Percentiles rank a stretch among this genome's conserved stretches.
Evolutionary conservation across 306 rosid genomes (phyloP).

Genomic region (Benincasa hispida): DNA sequence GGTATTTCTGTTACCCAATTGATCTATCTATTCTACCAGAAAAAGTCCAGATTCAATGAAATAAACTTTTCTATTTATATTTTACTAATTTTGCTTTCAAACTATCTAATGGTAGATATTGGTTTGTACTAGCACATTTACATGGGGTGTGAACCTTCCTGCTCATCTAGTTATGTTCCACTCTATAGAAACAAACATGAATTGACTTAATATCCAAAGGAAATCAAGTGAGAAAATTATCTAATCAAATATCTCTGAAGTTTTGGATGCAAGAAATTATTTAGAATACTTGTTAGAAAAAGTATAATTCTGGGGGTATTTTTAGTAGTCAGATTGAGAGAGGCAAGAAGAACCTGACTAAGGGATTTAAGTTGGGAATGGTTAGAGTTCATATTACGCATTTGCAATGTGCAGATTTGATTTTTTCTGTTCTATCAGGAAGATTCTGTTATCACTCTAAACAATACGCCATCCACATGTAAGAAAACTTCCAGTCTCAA

Average conservation of each 20-base stretch:
- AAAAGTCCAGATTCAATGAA: background rate
- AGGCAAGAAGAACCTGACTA: background rate
- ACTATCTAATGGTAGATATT: background rate
- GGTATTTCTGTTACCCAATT: constrained; percentile 37
- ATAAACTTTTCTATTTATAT: background rate
- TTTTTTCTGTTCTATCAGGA: background rate
- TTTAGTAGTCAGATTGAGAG: background rate
- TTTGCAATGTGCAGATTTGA: background rate
- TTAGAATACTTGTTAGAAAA: background rate
- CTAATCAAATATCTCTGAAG: background rate
- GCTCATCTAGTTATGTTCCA: background rate
- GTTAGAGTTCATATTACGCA: background rate
- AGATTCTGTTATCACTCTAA: background rate
- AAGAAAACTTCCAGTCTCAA: background rate
- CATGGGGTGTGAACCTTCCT: background rate
- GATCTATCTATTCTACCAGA: background rate
- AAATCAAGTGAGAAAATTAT: background rate
- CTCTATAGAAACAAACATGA: background rate
- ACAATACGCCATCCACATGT: background rate
- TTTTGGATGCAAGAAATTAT: background rate
- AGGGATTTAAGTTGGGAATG: background rate
- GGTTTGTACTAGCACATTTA: no score
- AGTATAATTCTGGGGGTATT: background rate
- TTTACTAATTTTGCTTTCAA: constrained; percentile 2
- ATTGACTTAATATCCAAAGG: background rate